Base-by-base conservation (phyloP, 495 filamentous ascomycete species). In the Penicillium simplicissimum region DNA sequence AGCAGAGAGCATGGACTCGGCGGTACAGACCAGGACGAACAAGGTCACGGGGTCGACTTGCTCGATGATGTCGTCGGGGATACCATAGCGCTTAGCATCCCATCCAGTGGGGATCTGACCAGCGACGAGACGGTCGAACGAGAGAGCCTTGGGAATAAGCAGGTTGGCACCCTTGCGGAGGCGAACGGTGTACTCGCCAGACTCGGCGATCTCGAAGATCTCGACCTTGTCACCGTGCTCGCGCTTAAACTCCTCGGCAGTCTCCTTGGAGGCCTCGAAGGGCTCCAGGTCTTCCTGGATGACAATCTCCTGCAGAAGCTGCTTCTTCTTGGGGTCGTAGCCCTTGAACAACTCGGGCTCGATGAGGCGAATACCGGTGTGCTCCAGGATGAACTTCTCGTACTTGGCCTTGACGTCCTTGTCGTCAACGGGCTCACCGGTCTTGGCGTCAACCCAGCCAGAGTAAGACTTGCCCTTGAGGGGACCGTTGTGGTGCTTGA, bases 321-420 rank as follows among this genome's bases (percentile, higher is more conserved):
- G 92, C 83, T 99, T 99, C 85, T 95, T 92, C 71, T 94, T 95
- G 49, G 95, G 96, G 71, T 99, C 93, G 72, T 99, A 99, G 51
- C 95, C 95, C 58, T 90, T 89, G 80, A 99, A 98, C 13, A 98
- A 83, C 76, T 98, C 95, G 1, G 95, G 91, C 79, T 99, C 95
- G 69, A 99, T 98, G 15, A 98, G 83, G 69, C 95, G 95, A 64
- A 99, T 99, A 75, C 95, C 95, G 21, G 92, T 90, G 79, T 99
- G 95, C 67, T 98, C 96, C 40, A 98, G 84, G 57, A 99, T 96
- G 74, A 90, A 82, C 79, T 93, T 96, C 81, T 98, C 95, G 74
- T 97, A 99, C 76, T 96, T 97, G 63, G 83, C 71, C 81, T 98
- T 98, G 75, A 99, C 81, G 66, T 99, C 96, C 79, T 97, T 97